Evolutionary conservation across 1,139 yeast species (phyloP).

Genomic region (Blastobotrys capitulatus): DNA sequence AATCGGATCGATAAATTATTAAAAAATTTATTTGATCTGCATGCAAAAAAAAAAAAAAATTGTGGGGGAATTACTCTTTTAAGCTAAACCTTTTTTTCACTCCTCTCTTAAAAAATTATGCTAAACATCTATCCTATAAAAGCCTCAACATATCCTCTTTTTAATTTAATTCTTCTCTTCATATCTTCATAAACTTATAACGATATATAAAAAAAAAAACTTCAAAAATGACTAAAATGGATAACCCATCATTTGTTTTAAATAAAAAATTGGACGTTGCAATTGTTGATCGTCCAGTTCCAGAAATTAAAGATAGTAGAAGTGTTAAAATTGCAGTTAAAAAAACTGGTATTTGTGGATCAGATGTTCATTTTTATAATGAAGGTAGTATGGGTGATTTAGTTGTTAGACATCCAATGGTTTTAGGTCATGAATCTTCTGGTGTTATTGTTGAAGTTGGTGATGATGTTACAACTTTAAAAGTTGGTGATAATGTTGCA

Average conservation of each 20-base stretch:
- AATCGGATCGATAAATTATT: too few species aligned
- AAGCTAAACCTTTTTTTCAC: background rate
- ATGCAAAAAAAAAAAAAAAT: too few species aligned
- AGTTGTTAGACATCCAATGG: conserved; percentile 28
- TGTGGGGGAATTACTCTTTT: background rate
- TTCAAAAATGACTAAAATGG: background rate
- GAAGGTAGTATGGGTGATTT: conserved; percentile 69
- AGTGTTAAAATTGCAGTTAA: conserved; percentile 72
- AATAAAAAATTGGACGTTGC: conserved; percentile 58
- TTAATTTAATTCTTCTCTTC: background rate
- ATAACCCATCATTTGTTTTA: conserved; percentile 66
- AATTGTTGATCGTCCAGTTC: conserved; percentile 62
- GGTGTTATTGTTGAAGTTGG: conserved; percentile 71
- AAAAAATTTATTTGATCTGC: too few species aligned
- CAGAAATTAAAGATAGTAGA: conserved; percentile 54
- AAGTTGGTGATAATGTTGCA: conserved; percentile 44
- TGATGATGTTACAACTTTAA: conserved; percentile 42
- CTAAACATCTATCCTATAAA: background rate
- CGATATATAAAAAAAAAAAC: background rate
- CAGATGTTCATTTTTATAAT: conserved; percentile 77
- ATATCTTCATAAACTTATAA: background rate
- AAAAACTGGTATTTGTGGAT: conserved; percentile 83
- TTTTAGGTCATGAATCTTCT: conserved; percentile 65
- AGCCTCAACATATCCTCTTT: background rate
- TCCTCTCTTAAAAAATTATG: background rate